Evolutionary conservation across 2,329 filamentous ascomycete species (phyloP), one percentile per base, ranked within the genome.

Genomic region (Fusarium sp.): DNA sequence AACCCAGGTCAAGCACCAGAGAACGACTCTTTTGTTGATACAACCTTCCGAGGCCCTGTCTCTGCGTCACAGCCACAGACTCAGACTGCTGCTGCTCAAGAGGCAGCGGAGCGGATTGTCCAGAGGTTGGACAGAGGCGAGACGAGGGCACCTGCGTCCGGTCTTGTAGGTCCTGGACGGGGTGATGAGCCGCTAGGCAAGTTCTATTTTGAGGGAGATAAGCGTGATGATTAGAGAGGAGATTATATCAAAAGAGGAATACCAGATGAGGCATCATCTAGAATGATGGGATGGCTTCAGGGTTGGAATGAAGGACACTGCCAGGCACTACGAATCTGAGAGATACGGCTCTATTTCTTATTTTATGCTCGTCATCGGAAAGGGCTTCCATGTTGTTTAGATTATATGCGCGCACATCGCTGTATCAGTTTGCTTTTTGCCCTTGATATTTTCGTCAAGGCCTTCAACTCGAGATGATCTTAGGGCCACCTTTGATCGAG

Each of bases 81-180:
- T 53, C 78, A 73, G 26, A 50, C 65, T 37, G 66, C 54, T 50
- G 60, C 71, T 46, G 65, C 61, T 38, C 82, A 82, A 38, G 89
- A 92, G 70, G 84, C 89, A 18, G 89, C 91, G 9, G 91, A 93
- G 80, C 84, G 88, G 64, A 90, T 92, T 62, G 80, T 92, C 65
- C 86, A 87, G 62, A 85, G 86, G 32, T 81, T 91, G 63, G 87
- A 88, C 60, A 83, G 84, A 30, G 85, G 83, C 13, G 85, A 88
- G 67, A 80, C 78, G 14, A 80, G 78, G 41, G 78, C 80, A 2
- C 82, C 80, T 7, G 74, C 78, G 12, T 74, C 78, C 13, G 80
- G 81, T 2, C 71, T 88, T 60, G 82, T 83, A 26, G 86, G 80
- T 41, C 81, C 85, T 2, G 83, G 83, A 12, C 80, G 82, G 32